A percentile compares a stretch with the other conserved stretches of the same genome.
Evolutionary conservation across 2,329 filamentous ascomycete species (phyloP).

Genomic region (Aspergillus jensenii): DNA sequence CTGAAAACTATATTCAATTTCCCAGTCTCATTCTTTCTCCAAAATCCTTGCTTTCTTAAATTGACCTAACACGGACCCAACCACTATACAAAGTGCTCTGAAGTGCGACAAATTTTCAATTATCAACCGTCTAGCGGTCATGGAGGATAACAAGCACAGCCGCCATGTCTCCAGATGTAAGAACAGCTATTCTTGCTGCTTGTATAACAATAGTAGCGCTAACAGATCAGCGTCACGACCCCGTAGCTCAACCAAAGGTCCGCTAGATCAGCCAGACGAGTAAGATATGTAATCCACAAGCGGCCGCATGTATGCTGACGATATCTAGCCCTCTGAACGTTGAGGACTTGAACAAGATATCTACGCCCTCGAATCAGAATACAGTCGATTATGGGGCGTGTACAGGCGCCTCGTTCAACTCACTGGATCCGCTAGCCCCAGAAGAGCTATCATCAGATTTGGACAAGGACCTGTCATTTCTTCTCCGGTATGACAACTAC

Average conservation of each 20-base stretch:
- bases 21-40: background rate
- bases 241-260: conserved; percentile 67
- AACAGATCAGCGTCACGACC: conserved; percentile 38
- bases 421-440: conserved; percentile 36
- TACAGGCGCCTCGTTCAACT: conserved; percentile 30
- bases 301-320: conserved; percentile 14
- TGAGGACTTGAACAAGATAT: conserved; percentile 18
- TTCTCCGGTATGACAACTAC: conserved; percentile 78
- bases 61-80: too few species aligned
- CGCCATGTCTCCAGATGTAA: conserved; percentile 41
- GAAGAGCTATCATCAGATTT: conserved; percentile 38
- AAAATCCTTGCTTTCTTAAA: too few species aligned
- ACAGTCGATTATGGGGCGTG: conserved; percentile 18
- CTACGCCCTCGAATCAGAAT: conserved; percentile 15
- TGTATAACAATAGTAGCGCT: conserved; percentile 7
- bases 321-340: conserved; percentile 27
- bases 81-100: background rate
- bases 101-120: background rate
- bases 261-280: conserved; percentile 70
- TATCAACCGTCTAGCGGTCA: conserved; percentile 6
- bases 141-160: conserved; percentile 27
- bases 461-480: conserved; percentile 75
- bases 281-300: conserved; percentile 47
- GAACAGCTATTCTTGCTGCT: conserved; percentile 11
- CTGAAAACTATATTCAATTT: background rate